A percentile compares a stretch with the other conserved stretches of the same genome.
Conservation (phyloP, 2,329 filamentous ascomycete species). For the Monilinia fructicola region DNA sequence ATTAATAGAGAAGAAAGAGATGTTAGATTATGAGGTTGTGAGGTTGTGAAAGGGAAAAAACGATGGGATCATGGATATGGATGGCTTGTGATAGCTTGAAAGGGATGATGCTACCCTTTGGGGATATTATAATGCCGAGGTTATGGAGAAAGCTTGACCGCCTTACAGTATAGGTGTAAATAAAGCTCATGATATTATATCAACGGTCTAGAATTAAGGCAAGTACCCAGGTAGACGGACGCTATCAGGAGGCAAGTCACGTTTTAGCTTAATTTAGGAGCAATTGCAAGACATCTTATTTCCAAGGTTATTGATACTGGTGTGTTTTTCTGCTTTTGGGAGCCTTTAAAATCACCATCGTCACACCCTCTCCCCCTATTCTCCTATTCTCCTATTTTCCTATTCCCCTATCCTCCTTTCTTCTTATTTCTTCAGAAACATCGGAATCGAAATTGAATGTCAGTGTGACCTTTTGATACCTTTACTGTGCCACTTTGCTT, state of each 20-base stretch:
- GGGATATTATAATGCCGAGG: slow-evolving; percentile 13
- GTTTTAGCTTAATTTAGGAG: too few relatives aligned
- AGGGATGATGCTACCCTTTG: slow-evolving; percentile 19
- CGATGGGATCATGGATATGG: too few relatives aligned
- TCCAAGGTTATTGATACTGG: neutral
- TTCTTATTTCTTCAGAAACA: neutral
- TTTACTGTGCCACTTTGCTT: neutral
- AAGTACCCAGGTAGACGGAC: too few relatives aligned
- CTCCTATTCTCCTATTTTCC: neutral
- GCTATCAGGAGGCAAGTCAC: too few relatives aligned
- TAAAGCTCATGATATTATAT: too few relatives aligned
- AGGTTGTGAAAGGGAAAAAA: slow-evolving; percentile 2
- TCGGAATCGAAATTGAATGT: neutral
- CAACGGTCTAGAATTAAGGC: too few relatives aligned
- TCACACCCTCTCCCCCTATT: neutral
- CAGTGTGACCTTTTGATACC: neutral
- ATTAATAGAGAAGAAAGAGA: slow-evolving; percentile 7
- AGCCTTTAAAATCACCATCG: neutral
- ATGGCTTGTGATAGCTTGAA: slow-evolving; percentile 4
- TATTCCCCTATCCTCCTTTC: neutral
- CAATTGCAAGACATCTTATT: too few relatives aligned
- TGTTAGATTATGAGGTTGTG: slow-evolving; percentile 16
- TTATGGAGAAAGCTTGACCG: slow-evolving; percentile 17
- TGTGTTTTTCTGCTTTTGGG: neutral
- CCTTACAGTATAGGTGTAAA: neutral